Percentiles rank a stretch among this genome's conserved stretches.
These are phyloP conservation scores for Arabidopsis arenosa DNA, from an alignment of 345 rosid genomes.

Conservation along the genomic window DNA sequence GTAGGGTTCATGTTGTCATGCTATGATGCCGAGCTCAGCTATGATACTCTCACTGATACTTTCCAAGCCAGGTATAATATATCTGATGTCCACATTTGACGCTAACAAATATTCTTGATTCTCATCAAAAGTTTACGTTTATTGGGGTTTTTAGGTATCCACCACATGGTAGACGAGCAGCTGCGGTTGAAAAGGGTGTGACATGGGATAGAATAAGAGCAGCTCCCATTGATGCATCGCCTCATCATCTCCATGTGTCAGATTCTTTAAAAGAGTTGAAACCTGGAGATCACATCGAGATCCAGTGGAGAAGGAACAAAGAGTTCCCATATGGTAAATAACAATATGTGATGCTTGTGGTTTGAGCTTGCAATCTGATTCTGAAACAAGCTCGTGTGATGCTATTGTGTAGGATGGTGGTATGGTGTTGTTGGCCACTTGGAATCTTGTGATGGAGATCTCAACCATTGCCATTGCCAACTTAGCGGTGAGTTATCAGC, in stretches of 20 bases:
- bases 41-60: constrained; percentile 70
- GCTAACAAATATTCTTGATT: neutral
- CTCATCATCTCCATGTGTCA: constrained; percentile 70
- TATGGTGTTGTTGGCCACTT: constrained; percentile 86
- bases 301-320: constrained; percentile 95
- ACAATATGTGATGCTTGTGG: neutral
- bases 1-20: constrained; percentile 94
- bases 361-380: constrained; percentile 10
- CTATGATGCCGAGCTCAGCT: constrained; percentile 89
- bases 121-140: constrained; percentile 20
- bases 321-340: constrained; percentile 88
- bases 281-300: constrained; percentile 91
- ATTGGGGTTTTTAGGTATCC: constrained; percentile 62
- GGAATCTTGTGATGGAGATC: constrained; percentile 85
- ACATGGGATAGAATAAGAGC: constrained; percentile 85
- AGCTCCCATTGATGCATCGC: constrained; percentile 68
- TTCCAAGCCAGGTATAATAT: constrained; percentile 79
- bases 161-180: constrained; percentile 71
- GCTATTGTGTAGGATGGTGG: constrained; percentile 85
- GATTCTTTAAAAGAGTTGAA: constrained; percentile 70
- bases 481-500: constrained; percentile 56
- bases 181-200: constrained; percentile 66
- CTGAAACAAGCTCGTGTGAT: constrained; percentile 25
- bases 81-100: constrained; percentile 14
- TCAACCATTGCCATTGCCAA: constrained; percentile 67